Evolutionary conservation across 2,329 filamentous ascomycete genomes (phyloP).

Genomic region (Fusarium newnesense): DNA sequence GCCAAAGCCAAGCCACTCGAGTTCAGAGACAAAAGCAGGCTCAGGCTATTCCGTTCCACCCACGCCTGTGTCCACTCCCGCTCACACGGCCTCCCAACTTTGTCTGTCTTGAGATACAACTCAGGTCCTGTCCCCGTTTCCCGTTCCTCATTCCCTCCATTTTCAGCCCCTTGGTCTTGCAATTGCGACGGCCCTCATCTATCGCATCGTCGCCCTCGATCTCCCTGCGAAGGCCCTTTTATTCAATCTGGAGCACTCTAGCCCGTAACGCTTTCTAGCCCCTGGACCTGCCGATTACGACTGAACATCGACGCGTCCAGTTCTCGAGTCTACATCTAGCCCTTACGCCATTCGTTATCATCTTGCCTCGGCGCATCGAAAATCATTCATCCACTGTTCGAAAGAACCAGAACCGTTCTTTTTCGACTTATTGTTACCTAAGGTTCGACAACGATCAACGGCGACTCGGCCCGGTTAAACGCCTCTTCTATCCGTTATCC

Average conservation of each 20-base stretch:
- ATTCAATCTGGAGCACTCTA: slow-evolving; percentile 5
- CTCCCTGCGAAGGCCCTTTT: slow-evolving; percentile 22
- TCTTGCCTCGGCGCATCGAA: slow-evolving; percentile 21
- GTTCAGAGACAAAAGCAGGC: slow-evolving; percentile 32
- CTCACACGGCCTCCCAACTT: slow-evolving; percentile 40
- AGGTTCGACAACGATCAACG: slow-evolving; percentile 14
- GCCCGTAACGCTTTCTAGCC: slow-evolving; percentile 22
- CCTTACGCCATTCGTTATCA: slow-evolving; percentile 10
- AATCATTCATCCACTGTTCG: neutral
- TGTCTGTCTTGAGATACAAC: slow-evolving; percentile 46
- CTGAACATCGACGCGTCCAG: slow-evolving; percentile 25
- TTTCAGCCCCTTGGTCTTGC: slow-evolving; percentile 38
- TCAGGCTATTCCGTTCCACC: slow-evolving; percentile 40
- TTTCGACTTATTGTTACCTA: neutral
- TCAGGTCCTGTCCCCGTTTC: slow-evolving; percentile 42
- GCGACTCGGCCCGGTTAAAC: slow-evolving; percentile 32
- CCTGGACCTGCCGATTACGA: slow-evolving; percentile 10
- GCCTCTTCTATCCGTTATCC: slow-evolving; percentile 24
- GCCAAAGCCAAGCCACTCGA: slow-evolving; percentile 27
- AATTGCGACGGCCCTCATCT: slow-evolving; percentile 42
- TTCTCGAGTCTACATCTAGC: slow-evolving; percentile 15
- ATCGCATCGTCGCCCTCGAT: slow-evolving; percentile 35
- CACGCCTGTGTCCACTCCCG: slow-evolving; percentile 39
- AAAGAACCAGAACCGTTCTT: neutral
- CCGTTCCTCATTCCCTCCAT: slow-evolving; percentile 38